Evolutionary conservation across 208 protist species (phyloP), one percentile per base, ranked within the genome.

Genomic region (Trypanosoma melophagium): DNA sequence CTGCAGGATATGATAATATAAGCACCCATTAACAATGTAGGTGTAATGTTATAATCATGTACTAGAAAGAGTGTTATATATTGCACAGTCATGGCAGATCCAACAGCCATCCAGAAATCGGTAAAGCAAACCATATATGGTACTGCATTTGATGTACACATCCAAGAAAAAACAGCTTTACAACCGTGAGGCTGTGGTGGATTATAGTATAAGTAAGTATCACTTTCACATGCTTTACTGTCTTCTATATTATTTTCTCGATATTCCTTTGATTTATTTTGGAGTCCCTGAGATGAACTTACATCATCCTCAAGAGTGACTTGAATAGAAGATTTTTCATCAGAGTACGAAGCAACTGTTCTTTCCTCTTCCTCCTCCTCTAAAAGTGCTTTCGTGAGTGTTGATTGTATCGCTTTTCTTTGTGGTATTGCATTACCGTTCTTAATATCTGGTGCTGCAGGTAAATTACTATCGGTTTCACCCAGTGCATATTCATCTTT

Each of bases 51-150:
- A 57, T 57, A 51, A 0, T 66, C 64, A 16, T 61, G 47, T 22
- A 69, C 64, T 8, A 89, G 81, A 72, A 82, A 89, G 9, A 78
- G 56, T 7, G 83, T 41, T 24, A 89, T 62, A 60, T 76, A 89
- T 9, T 67, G 77, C 28, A 86, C 56, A 9, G 81, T 85, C 80
- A 86, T 83, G 31, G 80, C 83, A 17, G 72, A 77, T 40, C 83
- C 83, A 44, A 86, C 47, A 25, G 80, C 66, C 45, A 89, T 71
- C 24, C 72, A 56, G 7, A 86, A 63, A 25, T 89, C 83, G 2
- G 76, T 71, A 1, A 69, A 16, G 51, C 71, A 84, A 60, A 89
- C 74, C 61, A 84, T 67, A 44, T 85, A 84, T 24, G 83, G 80
- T 47, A 86, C 77, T 22, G 42, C 38, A 9, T 49, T 40, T n/a